Percentiles rank a stretch among this genome's conserved stretches.
phyloP scores from a whole-genome alignment of 2,329 filamentous ascomycete genomes.

The Pseudogymnoascus sp. region DNA sequence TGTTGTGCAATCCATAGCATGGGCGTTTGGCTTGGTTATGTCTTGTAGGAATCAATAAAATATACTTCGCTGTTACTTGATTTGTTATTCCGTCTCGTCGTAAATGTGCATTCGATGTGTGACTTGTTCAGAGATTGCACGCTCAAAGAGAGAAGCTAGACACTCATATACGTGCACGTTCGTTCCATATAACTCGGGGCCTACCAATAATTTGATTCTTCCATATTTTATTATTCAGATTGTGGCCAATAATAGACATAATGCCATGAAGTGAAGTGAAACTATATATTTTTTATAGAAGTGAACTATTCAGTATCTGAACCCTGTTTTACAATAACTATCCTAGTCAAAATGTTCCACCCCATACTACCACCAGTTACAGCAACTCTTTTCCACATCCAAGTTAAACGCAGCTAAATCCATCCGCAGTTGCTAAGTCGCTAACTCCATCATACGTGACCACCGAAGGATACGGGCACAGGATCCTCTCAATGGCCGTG shows the following conservation, averaged over 20 bases:
- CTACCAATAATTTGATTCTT: not conserved
- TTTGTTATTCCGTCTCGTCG: not conserved
- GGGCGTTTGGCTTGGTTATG: constrained; percentile 8
- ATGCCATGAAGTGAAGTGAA: not conserved
- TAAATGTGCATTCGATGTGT: not conserved
- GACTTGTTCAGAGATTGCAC: not conserved
- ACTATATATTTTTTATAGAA: not conserved
- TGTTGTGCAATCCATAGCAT: constrained; percentile 9
- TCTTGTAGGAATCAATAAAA: constrained; percentile 9
- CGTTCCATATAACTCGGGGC: not conserved
- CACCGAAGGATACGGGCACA: constrained; percentile 11
- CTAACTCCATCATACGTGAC: constrained; percentile 4
- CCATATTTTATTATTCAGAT: not conserved
- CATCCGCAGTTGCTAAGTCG: not conserved
- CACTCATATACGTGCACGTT: not conserved
- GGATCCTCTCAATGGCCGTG: not conserved
- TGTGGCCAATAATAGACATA: not conserved
- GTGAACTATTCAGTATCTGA: not conserved
- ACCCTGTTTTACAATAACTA: not conserved
- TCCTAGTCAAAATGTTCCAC: not conserved
- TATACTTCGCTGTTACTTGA: constrained; percentile 2
- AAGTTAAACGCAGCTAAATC: not conserved
- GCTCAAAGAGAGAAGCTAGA: not conserved
- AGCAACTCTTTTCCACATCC: not conserved
- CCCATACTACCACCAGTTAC: not conserved